Base-by-base conservation (phyloP, 176 grass and related monocot species). In the Musa troglodytarum region DNA sequence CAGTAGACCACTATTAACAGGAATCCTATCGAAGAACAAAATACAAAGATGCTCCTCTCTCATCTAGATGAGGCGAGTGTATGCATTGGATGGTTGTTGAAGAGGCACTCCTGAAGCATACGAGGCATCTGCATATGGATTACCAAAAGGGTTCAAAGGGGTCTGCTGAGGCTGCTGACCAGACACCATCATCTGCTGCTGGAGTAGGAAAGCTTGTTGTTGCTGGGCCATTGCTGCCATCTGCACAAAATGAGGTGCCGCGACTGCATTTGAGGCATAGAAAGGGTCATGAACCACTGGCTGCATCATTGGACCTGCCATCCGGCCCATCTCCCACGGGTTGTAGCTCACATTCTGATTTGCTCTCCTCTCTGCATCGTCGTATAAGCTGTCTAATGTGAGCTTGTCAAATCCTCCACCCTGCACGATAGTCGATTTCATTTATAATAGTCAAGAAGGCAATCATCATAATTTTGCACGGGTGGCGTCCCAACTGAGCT, bases 331-430 rank as follows among this genome's bases (percentile, higher is more conserved):
- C 51, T 98, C 90, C 95, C 95, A 98, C 15, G 88, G 88, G 74
- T 91, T 89, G 80, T 98, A 93, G 84, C 84, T 98, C 0, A 71
- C 81, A 2, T 72, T 91, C 74, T 93, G 90, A 50, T 85, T 92
- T 0, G 82, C 76, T 50, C 69, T 80, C 71, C 76, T 84, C 69
- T 93, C 79, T 0, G 88, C 88, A 2, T 98, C 95, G 0, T 93
- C 83, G 11, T 98, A 98, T 80, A 98, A 75, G 64, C 90, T 98
- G 82, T 98, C 94, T 49, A 98, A 81, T 3, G 88, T 91, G 53
- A 93, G 84, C 69, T 83, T 53, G 76, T 98, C 95, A 75, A 98
- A 25, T 54, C 95, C 95, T 69, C 95, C 95, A 1, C 76, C 84
- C 95, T 98, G 82, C 65, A 62, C 74, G 6, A 6, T 28, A 69